Conservation (phyloP, 139 green algal genomes). For the Eudorina sp. region DNA sequence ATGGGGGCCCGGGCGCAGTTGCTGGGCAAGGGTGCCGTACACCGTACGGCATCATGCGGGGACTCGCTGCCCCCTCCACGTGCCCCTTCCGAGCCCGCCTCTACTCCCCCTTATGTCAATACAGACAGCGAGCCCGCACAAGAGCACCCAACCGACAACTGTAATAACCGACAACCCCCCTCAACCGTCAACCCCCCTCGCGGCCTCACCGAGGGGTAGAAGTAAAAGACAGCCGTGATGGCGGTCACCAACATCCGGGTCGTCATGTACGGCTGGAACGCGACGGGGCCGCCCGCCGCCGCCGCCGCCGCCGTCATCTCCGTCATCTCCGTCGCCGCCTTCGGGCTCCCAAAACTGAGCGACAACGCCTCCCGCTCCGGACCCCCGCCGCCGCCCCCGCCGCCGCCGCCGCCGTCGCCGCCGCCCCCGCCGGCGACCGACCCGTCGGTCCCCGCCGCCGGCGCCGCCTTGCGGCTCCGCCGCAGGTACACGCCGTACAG, state of each 20-base stretch:
- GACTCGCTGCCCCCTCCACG: no score
- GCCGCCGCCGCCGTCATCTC: neutral
- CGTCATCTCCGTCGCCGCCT: neutral
- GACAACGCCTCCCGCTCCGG: neutral
- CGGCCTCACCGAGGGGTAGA: conserved; percentile 41
- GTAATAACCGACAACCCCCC: no score
- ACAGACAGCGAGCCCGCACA: no score
- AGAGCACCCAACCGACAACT: no score
- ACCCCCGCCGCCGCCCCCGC: neutral
- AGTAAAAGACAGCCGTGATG: conserved; percentile 31
- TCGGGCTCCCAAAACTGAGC: neutral
- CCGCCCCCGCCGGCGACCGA: neutral
- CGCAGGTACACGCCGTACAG: conserved; percentile 6
- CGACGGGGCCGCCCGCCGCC: neutral
- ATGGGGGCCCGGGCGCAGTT: no score
- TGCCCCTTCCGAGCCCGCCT: no score
- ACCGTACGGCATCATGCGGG: no score
- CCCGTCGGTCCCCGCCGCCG: neutral
- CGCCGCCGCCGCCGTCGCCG: neutral
- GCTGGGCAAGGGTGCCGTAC: no score
- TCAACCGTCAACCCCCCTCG: no score
- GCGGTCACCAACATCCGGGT: conserved; percentile 16
- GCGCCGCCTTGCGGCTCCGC: neutral
- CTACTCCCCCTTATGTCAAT: no score
- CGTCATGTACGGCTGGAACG: neutral